phyloP scores from a whole-genome alignment of 2,329 filamentous ascomycete genomes.

The Cladosporium sp. region DNA sequence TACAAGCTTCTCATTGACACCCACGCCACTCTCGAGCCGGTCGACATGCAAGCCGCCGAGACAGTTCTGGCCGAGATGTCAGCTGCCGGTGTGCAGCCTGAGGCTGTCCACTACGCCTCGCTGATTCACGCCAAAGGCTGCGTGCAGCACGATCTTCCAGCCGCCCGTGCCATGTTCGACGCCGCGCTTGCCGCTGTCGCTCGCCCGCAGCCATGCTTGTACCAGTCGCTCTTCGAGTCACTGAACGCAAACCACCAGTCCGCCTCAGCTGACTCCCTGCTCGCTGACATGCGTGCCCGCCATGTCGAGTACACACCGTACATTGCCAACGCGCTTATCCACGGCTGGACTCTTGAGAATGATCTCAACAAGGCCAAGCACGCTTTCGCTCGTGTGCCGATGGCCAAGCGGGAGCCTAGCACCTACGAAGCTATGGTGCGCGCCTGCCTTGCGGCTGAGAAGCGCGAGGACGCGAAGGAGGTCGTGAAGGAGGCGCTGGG shows the following conservation, averaged over 20 bases:
- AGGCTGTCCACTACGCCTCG: slow-evolving; percentile 92
- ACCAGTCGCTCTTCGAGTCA: slow-evolving; percentile 93
- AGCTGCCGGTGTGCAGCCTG: slow-evolving; percentile 65
- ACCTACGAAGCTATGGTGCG: slow-evolving; percentile 99
- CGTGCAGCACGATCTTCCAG: slow-evolving; percentile 82
- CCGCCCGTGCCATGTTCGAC: slow-evolving; percentile 76
- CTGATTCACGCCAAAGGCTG: slow-evolving; percentile 95
- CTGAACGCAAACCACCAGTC: slow-evolving; percentile 88
- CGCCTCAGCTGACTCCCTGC: slow-evolving; percentile 62
- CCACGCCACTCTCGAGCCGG: slow-evolving; percentile 85
- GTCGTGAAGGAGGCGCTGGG: slow-evolving; percentile 87
- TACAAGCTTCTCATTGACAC: slow-evolving; percentile 97
- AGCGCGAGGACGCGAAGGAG: slow-evolving; percentile 66
- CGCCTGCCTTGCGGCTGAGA: slow-evolving; percentile 78
- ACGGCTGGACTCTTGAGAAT: slow-evolving; percentile 85
- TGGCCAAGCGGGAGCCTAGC: slow-evolving; percentile 81
- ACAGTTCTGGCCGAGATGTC: slow-evolving; percentile 74
- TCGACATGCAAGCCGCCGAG: slow-evolving; percentile 84
- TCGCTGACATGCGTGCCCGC: slow-evolving; percentile 67
- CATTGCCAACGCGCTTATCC: slow-evolving; percentile 96
- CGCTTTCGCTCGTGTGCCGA: slow-evolving; percentile 73
- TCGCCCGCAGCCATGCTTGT: slow-evolving; percentile 74
- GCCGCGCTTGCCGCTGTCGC: slow-evolving; percentile 66
- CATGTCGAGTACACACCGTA: slow-evolving; percentile 87
- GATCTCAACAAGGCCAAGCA: slow-evolving; percentile 70